A percentile compares a stretch with the other conserved stretches of the same genome.
Conservation (phyloP, 2,329 filamentous ascomycete species). For the Monosporascus sp. region DNA sequence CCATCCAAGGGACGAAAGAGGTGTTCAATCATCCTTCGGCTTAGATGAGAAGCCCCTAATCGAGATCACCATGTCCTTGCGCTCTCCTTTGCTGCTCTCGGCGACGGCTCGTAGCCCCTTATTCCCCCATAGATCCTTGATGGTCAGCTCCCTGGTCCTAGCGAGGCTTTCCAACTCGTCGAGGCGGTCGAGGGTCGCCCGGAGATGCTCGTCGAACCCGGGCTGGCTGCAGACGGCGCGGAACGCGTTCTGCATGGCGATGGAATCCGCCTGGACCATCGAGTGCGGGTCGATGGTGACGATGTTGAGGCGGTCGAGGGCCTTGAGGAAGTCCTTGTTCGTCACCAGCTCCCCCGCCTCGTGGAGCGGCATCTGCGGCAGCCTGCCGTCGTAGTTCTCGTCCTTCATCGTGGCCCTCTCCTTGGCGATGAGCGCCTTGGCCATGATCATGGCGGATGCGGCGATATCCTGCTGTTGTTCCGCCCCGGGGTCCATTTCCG, state of each 20-base stretch:
- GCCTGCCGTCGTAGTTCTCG: constrained; percentile 30
- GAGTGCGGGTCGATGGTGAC: constrained; percentile 52
- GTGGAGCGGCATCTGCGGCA: constrained; percentile 46
- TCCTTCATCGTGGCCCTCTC: constrained; percentile 29
- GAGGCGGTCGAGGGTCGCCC: constrained; percentile 47
- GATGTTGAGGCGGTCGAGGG: constrained; percentile 51
- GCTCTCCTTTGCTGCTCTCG: not conserved
- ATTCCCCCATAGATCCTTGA: constrained; percentile 36
- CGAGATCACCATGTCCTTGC: not conserved
- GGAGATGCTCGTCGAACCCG: constrained; percentile 48
- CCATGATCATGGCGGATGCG: constrained; percentile 52
- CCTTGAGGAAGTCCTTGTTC: constrained; percentile 49
- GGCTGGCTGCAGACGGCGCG: constrained; percentile 42
- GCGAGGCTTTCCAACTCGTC: constrained; percentile 47
- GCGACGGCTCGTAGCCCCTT: constrained; percentile 11
- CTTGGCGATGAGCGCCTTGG: constrained; percentile 48
- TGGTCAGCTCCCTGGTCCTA: constrained; percentile 49
- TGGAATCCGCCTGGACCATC: constrained; percentile 50
- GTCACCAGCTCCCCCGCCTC: constrained; percentile 49
- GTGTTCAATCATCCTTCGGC: not conserved
- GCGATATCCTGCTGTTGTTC: constrained; percentile 58
- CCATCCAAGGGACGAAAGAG: too few relatives aligned
- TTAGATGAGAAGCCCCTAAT: not conserved
- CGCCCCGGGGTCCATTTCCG: constrained; percentile 63
- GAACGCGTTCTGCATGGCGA: constrained; percentile 55